Base-by-base conservation (phyloP, 164 flowering plant genomes). In the Dillenia turbinata region DNA sequence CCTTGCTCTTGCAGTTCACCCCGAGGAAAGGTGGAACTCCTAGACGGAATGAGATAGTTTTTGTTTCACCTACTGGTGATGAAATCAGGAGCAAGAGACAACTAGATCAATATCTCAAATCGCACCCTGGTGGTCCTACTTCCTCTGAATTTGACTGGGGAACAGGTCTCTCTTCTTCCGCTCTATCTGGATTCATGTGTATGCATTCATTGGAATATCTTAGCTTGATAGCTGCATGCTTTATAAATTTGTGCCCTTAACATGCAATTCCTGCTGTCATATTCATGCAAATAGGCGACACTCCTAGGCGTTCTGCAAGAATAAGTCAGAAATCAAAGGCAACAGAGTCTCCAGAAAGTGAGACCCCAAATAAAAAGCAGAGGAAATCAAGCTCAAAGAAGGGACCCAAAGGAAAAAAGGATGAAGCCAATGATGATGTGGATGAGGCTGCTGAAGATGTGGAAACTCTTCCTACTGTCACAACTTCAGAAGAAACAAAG, bases 281-380 rank as follows among this genome's bases (percentile, higher is more conserved):
- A n/a, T 49, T 15, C 52, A 16, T 17, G 57, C 24, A 52, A 47
- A 59, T 74, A 79, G 85, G 88, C 56, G 82, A 79, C 57, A 78
- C 84, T 12, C 88, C 88, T 13, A 72, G 88, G 62, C 79, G 88
- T 48, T 84, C 88, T 68, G 66, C 77, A 9, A 73, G 85, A 66
- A 66, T 84, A 14, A 79, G 70, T 69, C 75, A 65, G 60, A 81
- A 79, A 60, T 48, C 74, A 44, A 84, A 81, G 71, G 71, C 75
- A n/a, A 62, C 71, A 7, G 79, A 70, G 57, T 24, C 72, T n/a
- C 81, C 84, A 8, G 78, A 71, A 54, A 63, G 53, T 49, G 78
- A 71, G 57, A 65, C 79, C 0, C 71, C 77, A 3, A 77, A 66
- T 66, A 83, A 83, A 60, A 73, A 62, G 52, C 73, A 49, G 57